A percentile compares a stretch with the other conserved stretches of the same genome.
Evolutionary conservation across 1,284 basidiomycete genomes (phyloP).

Genomic region (Ganoderma leucocontextum): DNA sequence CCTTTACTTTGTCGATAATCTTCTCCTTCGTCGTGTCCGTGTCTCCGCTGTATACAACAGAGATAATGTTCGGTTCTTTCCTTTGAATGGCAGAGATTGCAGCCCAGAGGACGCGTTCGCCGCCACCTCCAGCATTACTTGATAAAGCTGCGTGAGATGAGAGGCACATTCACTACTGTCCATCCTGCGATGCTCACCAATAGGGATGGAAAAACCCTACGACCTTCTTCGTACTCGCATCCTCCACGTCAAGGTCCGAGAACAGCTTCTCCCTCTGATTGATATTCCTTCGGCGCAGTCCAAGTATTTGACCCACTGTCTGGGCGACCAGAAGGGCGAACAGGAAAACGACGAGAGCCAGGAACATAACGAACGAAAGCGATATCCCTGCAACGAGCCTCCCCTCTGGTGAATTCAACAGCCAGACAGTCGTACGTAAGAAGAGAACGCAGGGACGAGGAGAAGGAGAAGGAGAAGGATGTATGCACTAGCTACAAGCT

Average conservation of each 20-base stretch:
- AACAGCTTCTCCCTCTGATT: slow-evolving; percentile 20
- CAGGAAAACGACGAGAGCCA: slow-evolving; percentile 21
- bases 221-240: slow-evolving; percentile 48
- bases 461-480: background rate
- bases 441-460: background rate
- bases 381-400: background rate
- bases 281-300: slow-evolving; percentile 24
- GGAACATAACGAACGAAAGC: slow-evolving; percentile 16
- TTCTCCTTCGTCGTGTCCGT: slow-evolving; percentile 79
- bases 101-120: slow-evolving; percentile 96
- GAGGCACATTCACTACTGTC: slow-evolving; percentile 29
- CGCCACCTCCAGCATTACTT: slow-evolving; percentile 97
- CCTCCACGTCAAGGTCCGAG: slow-evolving; percentile 21
- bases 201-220: slow-evolving; percentile 97
- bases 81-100: slow-evolving; percentile 85
- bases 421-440: background rate
- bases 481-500: background rate
- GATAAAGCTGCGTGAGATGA: slow-evolving; percentile 48
- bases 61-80: slow-evolving; percentile 75
- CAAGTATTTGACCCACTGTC: slow-evolving; percentile 21
- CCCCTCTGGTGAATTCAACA: background rate
- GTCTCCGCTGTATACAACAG: slow-evolving; percentile 93
- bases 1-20: slow-evolving; percentile 87
- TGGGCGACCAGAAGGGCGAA: slow-evolving; percentile 16
- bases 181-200: slow-evolving; percentile 65